Evolutionary conservation across 345 rosid species (phyloP).

Genomic region (Noccaea bulbosa): DNA sequence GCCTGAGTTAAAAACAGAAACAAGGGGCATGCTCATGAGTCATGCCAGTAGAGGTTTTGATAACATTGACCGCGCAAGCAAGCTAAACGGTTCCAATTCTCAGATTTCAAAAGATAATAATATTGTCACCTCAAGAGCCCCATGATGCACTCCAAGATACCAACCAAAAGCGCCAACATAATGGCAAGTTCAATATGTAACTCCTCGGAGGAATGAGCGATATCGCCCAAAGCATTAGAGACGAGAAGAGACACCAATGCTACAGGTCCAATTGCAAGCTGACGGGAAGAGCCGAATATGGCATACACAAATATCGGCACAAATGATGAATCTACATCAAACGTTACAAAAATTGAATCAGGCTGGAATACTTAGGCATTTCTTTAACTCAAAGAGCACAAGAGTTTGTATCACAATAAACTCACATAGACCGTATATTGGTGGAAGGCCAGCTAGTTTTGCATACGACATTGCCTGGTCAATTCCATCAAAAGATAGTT

Average conservation of each 20-base stretch:
- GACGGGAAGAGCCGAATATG: constrained; percentile 93
- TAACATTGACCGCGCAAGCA: neutral
- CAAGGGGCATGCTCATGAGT: neutral
- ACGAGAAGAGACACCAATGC: constrained; percentile 98
- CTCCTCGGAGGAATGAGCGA: constrained; percentile 68
- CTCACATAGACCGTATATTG: constrained; percentile 97
- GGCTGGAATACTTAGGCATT: neutral
- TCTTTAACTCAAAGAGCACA: neutral
- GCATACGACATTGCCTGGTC: constrained; percentile 99
- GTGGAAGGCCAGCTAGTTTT: constrained; percentile 90
- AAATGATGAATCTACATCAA: constrained; percentile 80
- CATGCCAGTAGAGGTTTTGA: neutral
- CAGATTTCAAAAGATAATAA: neutral
- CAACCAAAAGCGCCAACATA: constrained; percentile 90
- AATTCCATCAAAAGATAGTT: constrained; percentile 40
- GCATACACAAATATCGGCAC: constrained; percentile 91
- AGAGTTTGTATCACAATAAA: constrained; percentile 30
- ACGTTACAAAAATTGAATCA: constrained; percentile 30
- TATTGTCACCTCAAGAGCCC: constrained; percentile 79
- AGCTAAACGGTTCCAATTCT: neutral
- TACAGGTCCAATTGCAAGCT: constrained; percentile 98
- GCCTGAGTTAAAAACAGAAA: constrained; percentile 56
- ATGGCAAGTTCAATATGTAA: constrained; percentile 92
- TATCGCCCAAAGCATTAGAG: constrained; percentile 76
- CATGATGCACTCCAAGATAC: constrained; percentile 89